Percentiles rank a stretch among this genome's conserved stretches.
These are phyloP conservation scores for Leccinum aurantiacum DNA, from an alignment of 768 basidiomycete genomes.

Conservation along the genomic window DNA sequence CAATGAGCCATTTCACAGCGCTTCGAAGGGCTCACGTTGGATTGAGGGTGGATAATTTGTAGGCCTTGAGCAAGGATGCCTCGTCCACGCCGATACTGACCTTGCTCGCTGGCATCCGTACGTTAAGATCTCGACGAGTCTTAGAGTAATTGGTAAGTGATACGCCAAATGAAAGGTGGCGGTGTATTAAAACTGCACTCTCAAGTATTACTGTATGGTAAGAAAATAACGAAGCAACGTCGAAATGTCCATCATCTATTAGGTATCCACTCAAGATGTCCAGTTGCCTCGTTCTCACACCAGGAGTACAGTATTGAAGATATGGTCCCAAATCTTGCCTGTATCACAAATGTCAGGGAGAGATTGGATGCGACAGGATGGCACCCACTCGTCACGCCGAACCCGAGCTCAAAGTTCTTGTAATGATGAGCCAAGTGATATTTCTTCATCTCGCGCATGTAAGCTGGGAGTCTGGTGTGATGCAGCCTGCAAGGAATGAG, in stretches of 20 bases:
- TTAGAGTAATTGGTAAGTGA: neutral
- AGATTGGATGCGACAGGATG: neutral
- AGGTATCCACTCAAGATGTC: neutral
- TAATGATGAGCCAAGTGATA: slow-evolving; percentile 98
- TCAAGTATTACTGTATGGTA: slow-evolving; percentile 9
- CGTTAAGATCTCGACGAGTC: neutral
- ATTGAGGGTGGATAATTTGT: slow-evolving; percentile 73
- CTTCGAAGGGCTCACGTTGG: slow-evolving; percentile 59
- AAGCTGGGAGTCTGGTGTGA: slow-evolving; percentile 82
- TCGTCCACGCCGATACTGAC: slow-evolving; percentile 76
- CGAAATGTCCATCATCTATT: neutral
- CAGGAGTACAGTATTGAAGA: slow-evolving; percentile 80
- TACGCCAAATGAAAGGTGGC: slow-evolving; percentile 13
- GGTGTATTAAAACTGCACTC: neutral
- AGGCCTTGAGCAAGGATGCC: slow-evolving; percentile 80
- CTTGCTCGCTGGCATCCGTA: slow-evolving; percentile 39
- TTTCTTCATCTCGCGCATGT: slow-evolving; percentile 91
- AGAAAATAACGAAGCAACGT: slow-evolving; percentile 12
- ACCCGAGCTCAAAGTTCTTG: slow-evolving; percentile 97
- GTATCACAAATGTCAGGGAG: slow-evolving; percentile 6
- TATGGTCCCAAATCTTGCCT: slow-evolving; percentile 93
- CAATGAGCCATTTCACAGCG: neutral
- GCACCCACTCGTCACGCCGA: slow-evolving; percentile 86
- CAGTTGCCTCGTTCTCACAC: slow-evolving; percentile 39
- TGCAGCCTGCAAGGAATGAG: slow-evolving; percentile 54